Conservation (phyloP, 1,139 yeast species). For the Pichia inconspicua region DNA sequence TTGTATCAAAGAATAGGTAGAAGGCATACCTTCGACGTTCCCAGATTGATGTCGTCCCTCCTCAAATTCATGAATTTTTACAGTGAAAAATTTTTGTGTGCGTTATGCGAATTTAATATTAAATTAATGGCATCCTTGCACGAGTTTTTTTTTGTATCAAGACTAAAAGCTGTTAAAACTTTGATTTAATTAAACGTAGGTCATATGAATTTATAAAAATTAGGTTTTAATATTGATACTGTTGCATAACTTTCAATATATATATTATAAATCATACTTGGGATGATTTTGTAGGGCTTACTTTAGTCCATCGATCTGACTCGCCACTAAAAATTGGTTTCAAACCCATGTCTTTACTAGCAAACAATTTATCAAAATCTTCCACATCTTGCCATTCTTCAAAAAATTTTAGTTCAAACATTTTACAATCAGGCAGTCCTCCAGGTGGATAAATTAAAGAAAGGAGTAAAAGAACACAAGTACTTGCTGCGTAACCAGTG, state of each 20-base stretch:
- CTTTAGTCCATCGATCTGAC: neutral
- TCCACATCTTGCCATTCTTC: constrained; percentile 42
- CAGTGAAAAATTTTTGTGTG: too few species aligned
- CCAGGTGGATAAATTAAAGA: constrained; percentile 45
- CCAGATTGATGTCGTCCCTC: too few species aligned
- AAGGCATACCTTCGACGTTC: too few species aligned
- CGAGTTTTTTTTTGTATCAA: too few species aligned
- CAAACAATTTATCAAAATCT: constrained; percentile 38
- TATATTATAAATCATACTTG: neutral
- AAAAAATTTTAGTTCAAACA: constrained; percentile 15
- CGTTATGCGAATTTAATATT: too few species aligned
- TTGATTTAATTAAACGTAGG: too few species aligned
- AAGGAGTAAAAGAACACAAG: constrained; percentile 41
- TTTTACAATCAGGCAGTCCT: constrained; percentile 40
- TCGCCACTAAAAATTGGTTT: constrained; percentile 1
- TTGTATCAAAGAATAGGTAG: neutral
- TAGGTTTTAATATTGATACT: too few species aligned
- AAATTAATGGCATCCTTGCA: too few species aligned
- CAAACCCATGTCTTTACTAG: neutral
- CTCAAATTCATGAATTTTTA: too few species aligned
- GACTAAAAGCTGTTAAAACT: too few species aligned
- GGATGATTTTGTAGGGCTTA: neutral
- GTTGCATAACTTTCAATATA: too few species aligned
- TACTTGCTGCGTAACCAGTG: constrained; percentile 60
- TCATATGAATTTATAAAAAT: too few species aligned